Base-by-base conservation (phyloP, 108 stramenopile species). In the Nitzschia inconspicua region DNA sequence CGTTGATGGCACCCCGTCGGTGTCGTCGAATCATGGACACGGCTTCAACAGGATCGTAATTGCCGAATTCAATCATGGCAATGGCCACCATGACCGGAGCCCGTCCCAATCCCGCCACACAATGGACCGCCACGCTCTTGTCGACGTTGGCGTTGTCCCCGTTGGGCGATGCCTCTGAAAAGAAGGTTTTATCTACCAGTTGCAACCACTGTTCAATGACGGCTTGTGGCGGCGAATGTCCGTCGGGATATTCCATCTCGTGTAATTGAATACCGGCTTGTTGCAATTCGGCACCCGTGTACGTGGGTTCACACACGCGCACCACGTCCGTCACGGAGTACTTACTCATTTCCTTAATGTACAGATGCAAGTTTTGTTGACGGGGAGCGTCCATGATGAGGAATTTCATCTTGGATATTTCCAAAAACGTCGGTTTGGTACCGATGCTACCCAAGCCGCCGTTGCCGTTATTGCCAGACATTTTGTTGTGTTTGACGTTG, bases 301-400 rank as follows among this genome's bases (percentile, higher is more conserved):
- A 99, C 25, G 96, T 96, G 1, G 90, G 88, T 73, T 96, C 95
- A 53, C 96, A 97, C 7, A 94, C 94, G 0, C 98, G 85, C 14
- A 97, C 96, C 2, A 97, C 69, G 46, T 94, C 84, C 24, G 88
- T 88, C 24, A 99, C 98, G 49, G 90, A 81, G 62, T 96, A 71
- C 46, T 89, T 88, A 40, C 90, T 75, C 65, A 88, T 84, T 72
- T 97, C 97, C 39, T 79, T 76, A 28, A 99, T 83, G 79, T 99
- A 97, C 1, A 91, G 76, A 46, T 92, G 91, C 27, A 99, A 73
- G 65, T 97, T 97, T 57, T 70, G 57, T 47, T 95, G 88, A 28
- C 92, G 88, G n/a, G 98, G 98, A 18, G 95, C 94, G 69, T 98
- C 97, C 95, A 97, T 97, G 63, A 98, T 96, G 35, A 98, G 82